Base-by-base conservation (phyloP, 2,329 filamentous ascomycete species). In the Monilinia polystroma region DNA sequence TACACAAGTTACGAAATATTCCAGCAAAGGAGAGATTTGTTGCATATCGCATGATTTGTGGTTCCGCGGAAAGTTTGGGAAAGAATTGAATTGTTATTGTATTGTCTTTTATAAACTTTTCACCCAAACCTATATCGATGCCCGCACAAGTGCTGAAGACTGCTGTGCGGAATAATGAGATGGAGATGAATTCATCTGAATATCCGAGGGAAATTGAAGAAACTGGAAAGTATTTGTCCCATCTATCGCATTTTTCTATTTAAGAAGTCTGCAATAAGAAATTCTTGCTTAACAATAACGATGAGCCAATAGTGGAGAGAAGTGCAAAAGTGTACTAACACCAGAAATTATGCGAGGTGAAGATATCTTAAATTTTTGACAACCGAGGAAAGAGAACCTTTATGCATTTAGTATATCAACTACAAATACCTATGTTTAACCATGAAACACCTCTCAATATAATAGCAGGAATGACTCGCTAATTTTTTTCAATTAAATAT, bases 401-500 rank as follows among this genome's bases (percentile, higher is more conserved):
- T 32, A 38, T 62, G 32, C 8, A 62, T 62, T 62, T 51, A 38
- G 32, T 41, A 62, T 62, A 41, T 51, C 58, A 35, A 51, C 29
- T 52, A 41, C n/a, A 51, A 62, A 41, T 16, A 43, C 41, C 41
- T 62, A 60, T 51, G 20, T 38, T 51, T 26, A 20, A n/a, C 58
- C 45, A 20, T 62, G 26, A 20, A 51, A 38, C n/a, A 47, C 26
- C 47, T 26, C 23, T 5, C 45, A 49, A 38, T 51, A 41, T 35
- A 23, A 38, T 51, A 51, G 29, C 45, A 62, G 47, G 35, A 62
- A 38, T 12, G 11, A 38, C n/a, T 62, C 58, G 45, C 58, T 62
- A 41, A 41, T 12, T 35, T 26, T 32, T 62, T 38, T 62, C 58
- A 62, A 62, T 62, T 62, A 66, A 66, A 66, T 52, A 56, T 63